These are phyloP conservation scores for Cocos nucifera DNA, from an alignment of 176 grass and related monocot species.

Conservation along the genomic window DNA sequence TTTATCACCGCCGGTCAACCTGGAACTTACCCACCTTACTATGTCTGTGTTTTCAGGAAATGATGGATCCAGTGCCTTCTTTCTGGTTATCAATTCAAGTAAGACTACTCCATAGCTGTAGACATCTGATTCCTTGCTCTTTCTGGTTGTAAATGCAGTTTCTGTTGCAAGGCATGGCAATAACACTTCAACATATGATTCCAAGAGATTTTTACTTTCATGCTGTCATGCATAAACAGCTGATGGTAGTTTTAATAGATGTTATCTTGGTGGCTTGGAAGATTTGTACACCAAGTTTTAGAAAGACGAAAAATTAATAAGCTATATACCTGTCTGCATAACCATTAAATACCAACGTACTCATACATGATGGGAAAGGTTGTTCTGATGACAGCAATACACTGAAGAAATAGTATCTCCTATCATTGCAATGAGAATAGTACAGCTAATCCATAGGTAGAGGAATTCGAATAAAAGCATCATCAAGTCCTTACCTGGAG, in stretches of 20 bases:
- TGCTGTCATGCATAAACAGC: too few species aligned
- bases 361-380: too few species aligned
- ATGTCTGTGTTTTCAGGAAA: constrained; percentile 42
- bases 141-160: constrained; percentile 52
- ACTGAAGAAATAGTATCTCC: too few species aligned
- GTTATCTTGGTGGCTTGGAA: too few species aligned
- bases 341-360: too few species aligned
- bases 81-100: constrained; percentile 67
- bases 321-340: too few species aligned
- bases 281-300: too few species aligned
- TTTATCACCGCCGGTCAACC: constrained; percentile 17
- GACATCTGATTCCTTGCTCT: constrained; percentile 17
- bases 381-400: too few species aligned
- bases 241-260: too few species aligned
- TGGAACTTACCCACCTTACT: constrained; percentile 37
- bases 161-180: constrained; percentile 25
- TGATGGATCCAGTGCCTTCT: constrained; percentile 36
- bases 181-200: neutral
- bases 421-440: neutral
- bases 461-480: neutral
- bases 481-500: constrained; percentile 44
- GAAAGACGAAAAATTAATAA: too few species aligned
- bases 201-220: too few species aligned
- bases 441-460: neutral
- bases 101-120: constrained; percentile 73